Conservation (phyloP, 2,329 filamentous ascomycete genomes). For the Metarhizium guizhouense region DNA sequence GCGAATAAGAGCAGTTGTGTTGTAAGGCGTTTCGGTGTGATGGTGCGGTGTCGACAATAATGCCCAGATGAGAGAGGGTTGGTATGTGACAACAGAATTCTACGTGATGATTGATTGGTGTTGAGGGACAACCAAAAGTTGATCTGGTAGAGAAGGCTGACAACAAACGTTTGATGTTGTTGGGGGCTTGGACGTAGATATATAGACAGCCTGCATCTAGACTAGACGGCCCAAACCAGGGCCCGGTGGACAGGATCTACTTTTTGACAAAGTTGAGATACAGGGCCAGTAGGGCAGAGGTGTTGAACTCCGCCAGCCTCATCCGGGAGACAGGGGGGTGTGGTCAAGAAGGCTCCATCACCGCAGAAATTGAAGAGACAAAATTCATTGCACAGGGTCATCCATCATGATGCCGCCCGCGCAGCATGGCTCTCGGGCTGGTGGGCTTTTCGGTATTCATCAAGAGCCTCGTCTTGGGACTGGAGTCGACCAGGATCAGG, state of each 20-base stretch:
- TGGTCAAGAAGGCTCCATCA: slow-evolving; percentile 2
- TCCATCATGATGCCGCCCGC: slow-evolving; percentile 1
- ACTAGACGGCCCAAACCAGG: slow-evolving; percentile 1
- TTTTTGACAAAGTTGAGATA: slow-evolving; percentile 5
- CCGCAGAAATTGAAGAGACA: background rate
- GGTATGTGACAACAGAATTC: background rate
- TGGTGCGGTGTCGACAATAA: background rate
- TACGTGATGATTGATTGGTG: background rate
- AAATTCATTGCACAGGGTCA: background rate
- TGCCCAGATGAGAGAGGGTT: background rate
- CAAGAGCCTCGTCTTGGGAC: slow-evolving; percentile 5
- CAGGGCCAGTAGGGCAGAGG: slow-evolving; percentile 7
- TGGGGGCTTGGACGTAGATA: slow-evolving; percentile 12
- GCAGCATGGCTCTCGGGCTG: slow-evolving; percentile 5
- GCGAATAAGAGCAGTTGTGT: background rate
- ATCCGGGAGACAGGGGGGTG: slow-evolving; percentile 8
- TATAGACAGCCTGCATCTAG: slow-evolving; percentile 7
- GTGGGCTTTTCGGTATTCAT: slow-evolving; percentile 8
- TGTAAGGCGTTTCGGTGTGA: background rate
- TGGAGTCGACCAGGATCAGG: background rate
- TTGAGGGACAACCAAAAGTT: background rate
- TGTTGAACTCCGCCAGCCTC: slow-evolving; percentile 9
- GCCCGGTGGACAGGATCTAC: slow-evolving; percentile 8
- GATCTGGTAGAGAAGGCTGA: background rate
- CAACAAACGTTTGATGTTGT: background rate